Evolutionary conservation across 768 basidiomycete species (phyloP).

Genomic region (Calocybe gangraenosa): DNA sequence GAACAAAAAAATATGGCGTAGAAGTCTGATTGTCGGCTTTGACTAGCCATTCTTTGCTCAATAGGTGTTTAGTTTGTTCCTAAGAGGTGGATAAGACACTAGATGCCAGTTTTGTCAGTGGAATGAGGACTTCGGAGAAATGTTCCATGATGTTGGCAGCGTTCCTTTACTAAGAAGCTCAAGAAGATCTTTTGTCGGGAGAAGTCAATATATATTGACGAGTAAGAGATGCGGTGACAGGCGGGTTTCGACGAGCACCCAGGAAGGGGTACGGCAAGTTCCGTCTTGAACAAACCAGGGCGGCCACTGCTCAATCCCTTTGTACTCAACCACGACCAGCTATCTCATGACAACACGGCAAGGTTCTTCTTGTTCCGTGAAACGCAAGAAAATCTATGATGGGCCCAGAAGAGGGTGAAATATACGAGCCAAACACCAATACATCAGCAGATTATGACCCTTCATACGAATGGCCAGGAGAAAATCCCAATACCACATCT

Average conservation of each 20-base stretch:
- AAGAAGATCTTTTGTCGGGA: neutral
- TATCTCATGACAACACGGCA: constrained; percentile 3
- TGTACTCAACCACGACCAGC: too few relatives aligned
- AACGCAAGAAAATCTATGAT: constrained; percentile 8
- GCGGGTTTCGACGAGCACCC: too few relatives aligned
- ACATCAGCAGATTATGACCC: constrained; percentile 38
- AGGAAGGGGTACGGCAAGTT: constrained; percentile 1
- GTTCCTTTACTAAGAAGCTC: too few relatives aligned
- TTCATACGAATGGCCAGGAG: constrained; percentile 59
- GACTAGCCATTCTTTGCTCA: constrained; percentile 71
- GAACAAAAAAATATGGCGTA: constrained; percentile 68
- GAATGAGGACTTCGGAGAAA: constrained; percentile 40
- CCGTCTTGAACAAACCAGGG: too few relatives aligned
- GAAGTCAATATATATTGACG: neutral
- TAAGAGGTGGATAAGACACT: constrained; percentile 22
- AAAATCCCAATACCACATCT: constrained; percentile 12
- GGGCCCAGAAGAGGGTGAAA: constrained; percentile 27
- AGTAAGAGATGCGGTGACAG: too few relatives aligned
- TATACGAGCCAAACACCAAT: constrained; percentile 13
- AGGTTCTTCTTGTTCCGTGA: constrained; percentile 5
- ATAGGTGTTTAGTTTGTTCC: constrained; percentile 53
- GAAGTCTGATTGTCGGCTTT: constrained; percentile 58
- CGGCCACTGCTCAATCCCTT: too few relatives aligned
- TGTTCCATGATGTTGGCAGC: too few relatives aligned
- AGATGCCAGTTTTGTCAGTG: constrained; percentile 4